Evolutionary conservation across 2,329 filamentous ascomycete species (phyloP).

Genomic region (Hypoxylon sp.): DNA sequence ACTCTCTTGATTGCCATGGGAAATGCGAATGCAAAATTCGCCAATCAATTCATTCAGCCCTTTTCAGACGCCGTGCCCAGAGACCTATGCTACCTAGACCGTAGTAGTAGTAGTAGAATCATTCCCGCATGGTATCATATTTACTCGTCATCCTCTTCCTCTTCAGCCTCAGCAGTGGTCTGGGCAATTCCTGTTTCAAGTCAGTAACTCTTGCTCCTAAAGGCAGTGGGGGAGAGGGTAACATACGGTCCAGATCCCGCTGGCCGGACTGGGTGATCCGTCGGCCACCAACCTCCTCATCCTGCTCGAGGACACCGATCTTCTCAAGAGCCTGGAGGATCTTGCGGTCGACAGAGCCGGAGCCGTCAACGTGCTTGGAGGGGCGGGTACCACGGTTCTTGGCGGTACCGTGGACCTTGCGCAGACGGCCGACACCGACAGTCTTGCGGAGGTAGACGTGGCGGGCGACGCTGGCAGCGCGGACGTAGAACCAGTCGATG

Average conservation of each 20-base stretch:
- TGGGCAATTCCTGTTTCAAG: slow-evolving; percentile 76
- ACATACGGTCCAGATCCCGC: slow-evolving; percentile 94
- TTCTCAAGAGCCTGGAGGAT: slow-evolving; percentile 98
- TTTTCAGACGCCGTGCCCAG: slow-evolving; percentile 55
- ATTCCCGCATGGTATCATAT: slow-evolving; percentile 52
- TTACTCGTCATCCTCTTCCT: slow-evolving; percentile 79
- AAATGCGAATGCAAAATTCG: slow-evolving; percentile 41
- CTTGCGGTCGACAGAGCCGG: slow-evolving; percentile 96
- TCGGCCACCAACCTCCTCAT: slow-evolving; percentile 98
- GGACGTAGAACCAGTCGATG: slow-evolving; percentile 95
- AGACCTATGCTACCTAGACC: slow-evolving; percentile 54
- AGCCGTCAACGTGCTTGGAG: slow-evolving; percentile 95
- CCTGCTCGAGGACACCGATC: slow-evolving; percentile 97
- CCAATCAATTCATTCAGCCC: slow-evolving; percentile 49
- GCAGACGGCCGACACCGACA: slow-evolving; percentile 96
- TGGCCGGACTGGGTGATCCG: slow-evolving; percentile 98
- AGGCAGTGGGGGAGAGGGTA: not conserved
- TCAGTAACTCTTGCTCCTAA: slow-evolving; percentile 10
- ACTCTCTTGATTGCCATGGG: slow-evolving; percentile 19
- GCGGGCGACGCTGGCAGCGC: slow-evolving; percentile 94
- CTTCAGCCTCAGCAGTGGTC: slow-evolving; percentile 81
- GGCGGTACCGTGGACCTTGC: slow-evolving; percentile 94
- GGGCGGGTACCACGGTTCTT: slow-evolving; percentile 97
- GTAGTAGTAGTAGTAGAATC: slow-evolving; percentile 46
- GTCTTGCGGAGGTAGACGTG: slow-evolving; percentile 99